phyloP scores from a whole-genome alignment of 805 yeast genomes.

The Tanozyma kutaoensis region DNA sequence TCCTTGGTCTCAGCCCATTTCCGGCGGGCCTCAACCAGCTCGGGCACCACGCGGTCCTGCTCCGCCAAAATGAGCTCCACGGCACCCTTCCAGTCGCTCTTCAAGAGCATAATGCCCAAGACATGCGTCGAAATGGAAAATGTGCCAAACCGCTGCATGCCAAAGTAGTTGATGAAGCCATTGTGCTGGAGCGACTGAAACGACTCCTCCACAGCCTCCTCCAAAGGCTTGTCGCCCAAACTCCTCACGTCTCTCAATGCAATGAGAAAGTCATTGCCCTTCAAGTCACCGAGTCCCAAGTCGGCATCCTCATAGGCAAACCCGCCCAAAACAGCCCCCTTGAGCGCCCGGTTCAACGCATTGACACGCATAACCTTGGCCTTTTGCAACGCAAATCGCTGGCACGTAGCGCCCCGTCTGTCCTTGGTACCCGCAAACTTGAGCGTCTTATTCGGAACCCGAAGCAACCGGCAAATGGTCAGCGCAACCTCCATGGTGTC shows the following conservation, averaged over 20 bases:
- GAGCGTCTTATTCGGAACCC: slow-evolving; percentile 57
- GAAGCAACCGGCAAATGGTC: slow-evolving; percentile 55
- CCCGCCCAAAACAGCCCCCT: slow-evolving; percentile 71
- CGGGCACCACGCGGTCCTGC: slow-evolving; percentile 75
- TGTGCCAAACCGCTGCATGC: slow-evolving; percentile 98
- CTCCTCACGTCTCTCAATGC: slow-evolving; percentile 63
- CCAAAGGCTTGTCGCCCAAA: slow-evolving; percentile 19
- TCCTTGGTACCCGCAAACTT: slow-evolving; percentile 94
- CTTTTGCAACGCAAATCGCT: slow-evolving; percentile 55
- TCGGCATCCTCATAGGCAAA: slow-evolving; percentile 52
- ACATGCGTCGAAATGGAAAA: slow-evolving; percentile 85
- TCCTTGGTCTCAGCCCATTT: slow-evolving; percentile 68
- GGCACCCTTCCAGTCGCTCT: slow-evolving; percentile 69
- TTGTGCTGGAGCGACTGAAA: slow-evolving; percentile 42
- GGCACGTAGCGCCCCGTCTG: slow-evolving; percentile 91
- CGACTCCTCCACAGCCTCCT: slow-evolving; percentile 34
- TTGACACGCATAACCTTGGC: slow-evolving; percentile 65
- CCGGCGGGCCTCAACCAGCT: slow-evolving; percentile 68
- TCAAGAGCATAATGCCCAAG: slow-evolving; percentile 61
- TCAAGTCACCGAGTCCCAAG: slow-evolving; percentile 67
- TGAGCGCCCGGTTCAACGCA: slow-evolving; percentile 60
- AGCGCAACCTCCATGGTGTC: slow-evolving; percentile 95
- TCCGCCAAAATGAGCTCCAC: slow-evolving; percentile 71
- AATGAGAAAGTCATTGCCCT: slow-evolving; percentile 81
- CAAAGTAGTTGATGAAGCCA: slow-evolving; percentile 90